A percentile compares a stretch with the other conserved stretches of the same genome.
These are phyloP conservation scores for Discostella pseudostelligera DNA, from an alignment of 108 stramenopile species.

Conservation along the genomic window DNA sequence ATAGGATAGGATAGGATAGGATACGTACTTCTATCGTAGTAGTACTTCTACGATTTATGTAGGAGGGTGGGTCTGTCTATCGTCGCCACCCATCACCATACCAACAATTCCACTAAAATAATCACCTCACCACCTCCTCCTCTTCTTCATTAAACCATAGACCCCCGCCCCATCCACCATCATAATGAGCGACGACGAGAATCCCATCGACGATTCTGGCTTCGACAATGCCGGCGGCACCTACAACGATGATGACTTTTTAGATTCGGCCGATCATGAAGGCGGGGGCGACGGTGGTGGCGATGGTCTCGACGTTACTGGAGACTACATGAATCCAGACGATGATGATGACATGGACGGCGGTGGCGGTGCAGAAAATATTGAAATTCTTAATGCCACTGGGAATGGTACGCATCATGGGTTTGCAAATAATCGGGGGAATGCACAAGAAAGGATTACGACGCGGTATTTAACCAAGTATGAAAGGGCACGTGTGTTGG, in stretches of 20 bases:
- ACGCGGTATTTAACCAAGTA: constrained; percentile 99
- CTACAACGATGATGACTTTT: constrained; percentile 56
- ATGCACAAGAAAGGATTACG: constrained; percentile 72
- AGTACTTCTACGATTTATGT: no score
- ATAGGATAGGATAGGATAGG: no score
- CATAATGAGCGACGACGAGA: constrained; percentile 84
- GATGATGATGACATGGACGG: constrained; percentile 50
- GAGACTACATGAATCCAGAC: constrained; percentile 55
- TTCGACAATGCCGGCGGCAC: constrained; percentile 81
- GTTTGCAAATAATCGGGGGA: constrained; percentile 40
- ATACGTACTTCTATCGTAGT: no score
- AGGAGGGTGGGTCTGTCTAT: no score
- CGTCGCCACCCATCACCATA: no score
- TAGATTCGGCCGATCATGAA: constrained; percentile 22
- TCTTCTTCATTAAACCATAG: no score
- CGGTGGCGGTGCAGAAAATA: no score
- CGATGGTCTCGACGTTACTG: constrained; percentile 70
- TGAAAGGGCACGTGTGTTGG: constrained; percentile 96
- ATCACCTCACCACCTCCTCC: no score
- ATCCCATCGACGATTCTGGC: constrained; percentile 69
- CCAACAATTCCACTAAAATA: no score
- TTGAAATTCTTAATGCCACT: constrained; percentile 46
- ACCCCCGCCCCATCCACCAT: no score
- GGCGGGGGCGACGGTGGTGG: constrained; percentile 32
- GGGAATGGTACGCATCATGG: constrained; percentile 45